Evolutionary conservation across 768 basidiomycete species (phyloP), one percentile per base, ranked within the genome.

Genomic region (Russula lepida): DNA sequence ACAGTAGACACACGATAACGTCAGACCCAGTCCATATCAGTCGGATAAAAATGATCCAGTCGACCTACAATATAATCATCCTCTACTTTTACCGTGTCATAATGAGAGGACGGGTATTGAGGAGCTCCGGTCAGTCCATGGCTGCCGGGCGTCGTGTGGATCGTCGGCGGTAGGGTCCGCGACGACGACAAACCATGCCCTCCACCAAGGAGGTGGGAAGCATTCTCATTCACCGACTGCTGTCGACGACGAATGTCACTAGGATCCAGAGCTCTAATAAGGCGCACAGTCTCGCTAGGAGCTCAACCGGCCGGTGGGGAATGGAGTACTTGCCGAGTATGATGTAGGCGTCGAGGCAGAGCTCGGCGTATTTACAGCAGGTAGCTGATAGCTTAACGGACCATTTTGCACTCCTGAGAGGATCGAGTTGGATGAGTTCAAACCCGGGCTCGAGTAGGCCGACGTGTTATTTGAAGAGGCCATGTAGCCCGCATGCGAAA

Each of bases 311-410:
- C 66, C 68, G 58, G 66, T 67, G 60, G 66, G 76, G 73, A 74
- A 75, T 79, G 77, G 70, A 78, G 79, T 71, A 88, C 89, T 88
- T 84, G 82, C 88, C 86, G 89, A 91, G 78, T 88, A 89, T n/a
- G 87, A 85, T 59, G 67, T 62, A 4, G 69, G 64, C 54, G 60
- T 58, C 51, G 65, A 67, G 27, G 50, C 52, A 6, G 65, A 60
- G 59, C 62, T 64, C 27, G 64, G 58, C 25, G 56, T 54, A 46
- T 59, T 55, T 33, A 59, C 57, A 19, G 64, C 43, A 6, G 58
- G 57, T 0, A 66, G 33, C 15, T 59, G 59, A 54, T 66, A 64
- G 46, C 63, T 60, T 12, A 65, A 41, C 1, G 58, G 65, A n/a
- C 56, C 56, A 43, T 23, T 44, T 37, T 64, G 63, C 48, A 58